These are phyloP conservation scores for Puccinellia tenuiflora DNA, from an alignment of 176 grass and related monocot genomes.

Conservation along the genomic window DNA sequence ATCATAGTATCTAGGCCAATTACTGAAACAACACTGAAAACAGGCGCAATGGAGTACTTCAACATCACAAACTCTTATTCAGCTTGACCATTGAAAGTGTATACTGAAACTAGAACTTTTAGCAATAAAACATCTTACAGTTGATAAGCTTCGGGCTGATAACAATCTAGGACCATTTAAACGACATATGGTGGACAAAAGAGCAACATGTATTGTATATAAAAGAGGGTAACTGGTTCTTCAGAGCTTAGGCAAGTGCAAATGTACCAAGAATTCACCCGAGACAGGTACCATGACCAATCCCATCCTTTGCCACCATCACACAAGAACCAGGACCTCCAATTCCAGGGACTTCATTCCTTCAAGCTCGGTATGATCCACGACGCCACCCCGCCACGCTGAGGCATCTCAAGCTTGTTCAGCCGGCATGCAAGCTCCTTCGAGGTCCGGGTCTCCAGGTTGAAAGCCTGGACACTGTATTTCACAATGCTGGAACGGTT, in stretches of 20 bases:
- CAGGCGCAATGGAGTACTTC: background rate
- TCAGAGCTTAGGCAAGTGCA: background rate
- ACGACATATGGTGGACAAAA: background rate
- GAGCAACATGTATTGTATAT: background rate
- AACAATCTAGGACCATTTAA: background rate
- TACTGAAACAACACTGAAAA: background rate
- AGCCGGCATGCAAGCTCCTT: conserved; percentile 25
- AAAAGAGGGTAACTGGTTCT: background rate
- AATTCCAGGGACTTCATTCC: background rate
- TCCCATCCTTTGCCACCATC: background rate
- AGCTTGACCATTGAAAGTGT: conserved; percentile 5
- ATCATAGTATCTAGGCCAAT: background rate
- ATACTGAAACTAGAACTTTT: background rate
- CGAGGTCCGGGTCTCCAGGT: conserved; percentile 2
- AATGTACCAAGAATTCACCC: background rate
- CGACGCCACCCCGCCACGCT: conserved; percentile 13
- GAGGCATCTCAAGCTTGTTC: conserved; percentile 9
- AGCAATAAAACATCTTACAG: background rate
- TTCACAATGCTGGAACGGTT: conserved; percentile 22
- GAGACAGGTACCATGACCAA: background rate
- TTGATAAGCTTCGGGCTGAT: background rate
- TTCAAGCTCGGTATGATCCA: conserved; percentile 40
- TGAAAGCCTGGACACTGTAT: conserved; percentile 25
- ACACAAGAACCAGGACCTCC: background rate
- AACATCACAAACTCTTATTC: conserved; percentile 6